These are phyloP conservation scores for Eimeria falciformis DNA, from an alignment of 169 alveolate species.

Conservation along the genomic window DNA sequence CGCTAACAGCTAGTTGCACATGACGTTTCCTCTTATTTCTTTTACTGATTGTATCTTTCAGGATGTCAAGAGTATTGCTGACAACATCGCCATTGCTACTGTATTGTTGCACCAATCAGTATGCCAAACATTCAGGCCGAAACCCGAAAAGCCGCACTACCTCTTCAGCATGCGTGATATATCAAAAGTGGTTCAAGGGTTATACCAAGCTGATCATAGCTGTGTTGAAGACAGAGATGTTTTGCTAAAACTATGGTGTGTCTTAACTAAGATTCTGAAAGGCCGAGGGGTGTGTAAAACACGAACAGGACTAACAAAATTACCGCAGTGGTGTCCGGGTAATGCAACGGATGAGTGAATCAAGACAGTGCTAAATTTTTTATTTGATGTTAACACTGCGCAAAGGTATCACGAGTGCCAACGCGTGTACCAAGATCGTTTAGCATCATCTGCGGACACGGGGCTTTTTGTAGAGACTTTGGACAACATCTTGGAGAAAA, in stretches of 20 bases:
- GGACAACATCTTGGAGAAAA: slow-evolving; percentile 85
- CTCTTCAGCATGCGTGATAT: slow-evolving; percentile 96
- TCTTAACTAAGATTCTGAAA: not conserved
- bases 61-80: slow-evolving; percentile 85
- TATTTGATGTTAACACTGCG: not conserved
- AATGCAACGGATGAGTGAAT: too few species aligned
- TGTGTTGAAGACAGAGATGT: slow-evolving; percentile 91
- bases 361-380: not conserved
- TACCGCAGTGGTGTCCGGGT: too few species aligned
- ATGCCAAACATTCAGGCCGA: slow-evolving; percentile 91
- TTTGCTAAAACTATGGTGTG: slow-evolving; percentile 79
- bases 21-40: too few species aligned
- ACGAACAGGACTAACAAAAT: too few species aligned
- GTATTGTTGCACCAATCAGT: slow-evolving; percentile 78
- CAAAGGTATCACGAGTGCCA: slow-evolving; percentile 95
- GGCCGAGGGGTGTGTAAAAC: too few species aligned
- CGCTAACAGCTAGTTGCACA: too few species aligned
- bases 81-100: slow-evolving; percentile 83
- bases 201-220: slow-evolving; percentile 89
- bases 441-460: slow-evolving; percentile 89
- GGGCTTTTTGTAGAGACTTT: slow-evolving; percentile 84
- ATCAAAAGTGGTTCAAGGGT: slow-evolving; percentile 94
- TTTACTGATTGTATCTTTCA: not conserved
- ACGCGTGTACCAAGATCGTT: slow-evolving; percentile 94
- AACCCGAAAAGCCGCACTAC: slow-evolving; percentile 95